Percentiles rank a stretch among this genome's conserved stretches.
Conservation (phyloP, 495 filamentous ascomycete genomes). For the Hypoxylon fuscum region DNA sequence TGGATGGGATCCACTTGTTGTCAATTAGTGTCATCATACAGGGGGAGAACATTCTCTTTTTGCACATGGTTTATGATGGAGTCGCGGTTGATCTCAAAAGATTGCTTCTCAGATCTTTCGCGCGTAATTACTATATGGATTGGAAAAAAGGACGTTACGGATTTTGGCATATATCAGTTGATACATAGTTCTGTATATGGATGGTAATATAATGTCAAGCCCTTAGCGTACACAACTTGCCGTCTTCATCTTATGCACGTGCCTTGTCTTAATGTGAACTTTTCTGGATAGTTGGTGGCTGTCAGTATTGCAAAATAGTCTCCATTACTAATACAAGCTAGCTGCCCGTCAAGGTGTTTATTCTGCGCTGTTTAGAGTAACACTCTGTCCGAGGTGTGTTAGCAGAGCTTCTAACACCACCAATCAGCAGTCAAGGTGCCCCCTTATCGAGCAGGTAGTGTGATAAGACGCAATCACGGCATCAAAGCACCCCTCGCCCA, state of each 20-base stretch:
- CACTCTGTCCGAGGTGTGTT: background rate
- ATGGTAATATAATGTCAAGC: slow-evolving; percentile 44
- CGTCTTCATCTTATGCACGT: background rate
- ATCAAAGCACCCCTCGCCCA: slow-evolving; percentile 6
- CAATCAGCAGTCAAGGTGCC: slow-evolving; percentile 10
- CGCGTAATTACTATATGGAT: slow-evolving; percentile 41
- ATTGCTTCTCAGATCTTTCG: slow-evolving; percentile 39
- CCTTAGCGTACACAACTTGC: slow-evolving; percentile 25
- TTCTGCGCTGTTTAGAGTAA: background rate
- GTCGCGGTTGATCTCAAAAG: slow-evolving; percentile 41
- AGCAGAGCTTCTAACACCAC: background rate
- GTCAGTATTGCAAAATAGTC: background rate
- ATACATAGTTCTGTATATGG: slow-evolving; percentile 47
- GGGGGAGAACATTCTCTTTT: slow-evolving; percentile 27
- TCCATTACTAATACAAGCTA: background rate
- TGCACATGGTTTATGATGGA: slow-evolving; percentile 38
- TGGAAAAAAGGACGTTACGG: slow-evolving; percentile 42
- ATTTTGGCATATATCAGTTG: slow-evolving; percentile 42
- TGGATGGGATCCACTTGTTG: slow-evolving; percentile 34
- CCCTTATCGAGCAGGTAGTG: slow-evolving; percentile 23
- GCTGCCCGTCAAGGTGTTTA: background rate
- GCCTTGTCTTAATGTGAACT: background rate
- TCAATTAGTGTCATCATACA: slow-evolving; percentile 34
- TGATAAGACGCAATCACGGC: slow-evolving; percentile 27
- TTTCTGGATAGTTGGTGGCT: no score